Evolutionary conservation across 2,329 filamentous ascomycete species (phyloP).

Genomic region (Blastomyces silverae): DNA sequence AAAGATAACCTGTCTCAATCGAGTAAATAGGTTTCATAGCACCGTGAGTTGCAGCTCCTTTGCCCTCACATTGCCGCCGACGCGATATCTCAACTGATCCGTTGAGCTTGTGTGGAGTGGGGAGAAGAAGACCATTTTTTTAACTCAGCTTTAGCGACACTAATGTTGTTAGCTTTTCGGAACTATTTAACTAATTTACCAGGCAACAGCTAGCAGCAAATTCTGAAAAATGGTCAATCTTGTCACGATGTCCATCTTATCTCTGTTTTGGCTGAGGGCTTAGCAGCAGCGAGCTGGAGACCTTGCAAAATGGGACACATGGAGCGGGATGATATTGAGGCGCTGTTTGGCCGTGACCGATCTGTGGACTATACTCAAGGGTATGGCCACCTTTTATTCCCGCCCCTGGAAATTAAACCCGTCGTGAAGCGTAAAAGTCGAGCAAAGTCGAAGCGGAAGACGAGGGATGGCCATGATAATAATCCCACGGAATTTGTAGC

Average conservation of each 20-base stretch:
- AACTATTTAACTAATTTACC: too few relatives aligned
- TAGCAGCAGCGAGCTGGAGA: background rate
- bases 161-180: too few relatives aligned
- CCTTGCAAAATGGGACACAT: too few relatives aligned
- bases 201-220: too few relatives aligned
- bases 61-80: background rate
- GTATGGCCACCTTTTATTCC: background rate
- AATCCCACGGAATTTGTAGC: background rate
- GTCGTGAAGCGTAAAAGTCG: background rate
- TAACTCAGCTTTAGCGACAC: too few relatives aligned
- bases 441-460: background rate
- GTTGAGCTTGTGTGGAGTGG: background rate
- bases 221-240: too few relatives aligned
- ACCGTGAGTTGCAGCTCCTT: background rate
- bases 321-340: background rate
- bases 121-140: too few relatives aligned
- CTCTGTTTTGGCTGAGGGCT: background rate
- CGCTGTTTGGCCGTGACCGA: background rate
- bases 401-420: background rate
- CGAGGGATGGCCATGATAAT: background rate
- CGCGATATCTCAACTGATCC: background rate
- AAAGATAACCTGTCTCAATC: too few relatives aligned
- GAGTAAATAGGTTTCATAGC: too few relatives aligned
- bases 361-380: constrained; percentile 6
- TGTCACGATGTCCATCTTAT: background rate